A percentile compares a stretch with the other conserved stretches of the same genome.
phyloP scores from a whole-genome alignment of 352 stramenopile species.

The Globisporangium orthogonon region DNA sequence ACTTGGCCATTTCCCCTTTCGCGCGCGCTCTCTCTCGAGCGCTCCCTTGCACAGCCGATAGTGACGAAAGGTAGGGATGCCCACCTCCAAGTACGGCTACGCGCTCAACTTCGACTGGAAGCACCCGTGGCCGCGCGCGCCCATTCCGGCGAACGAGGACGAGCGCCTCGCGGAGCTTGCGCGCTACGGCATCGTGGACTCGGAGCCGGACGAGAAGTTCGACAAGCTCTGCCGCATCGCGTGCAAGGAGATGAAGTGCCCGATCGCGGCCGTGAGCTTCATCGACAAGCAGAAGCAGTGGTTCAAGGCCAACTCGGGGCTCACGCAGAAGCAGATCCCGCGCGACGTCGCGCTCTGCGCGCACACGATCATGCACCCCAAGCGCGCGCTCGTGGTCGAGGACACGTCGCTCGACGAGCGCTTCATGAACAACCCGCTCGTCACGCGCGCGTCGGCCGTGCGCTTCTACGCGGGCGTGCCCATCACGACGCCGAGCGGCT shows the following conservation, averaged over 20 bases:
- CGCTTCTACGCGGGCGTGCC: constrained; percentile 81
- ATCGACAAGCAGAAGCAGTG: constrained; percentile 85
- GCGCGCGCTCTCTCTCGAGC: background rate
- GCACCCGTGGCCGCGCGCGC: constrained; percentile 73
- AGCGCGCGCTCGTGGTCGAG: constrained; percentile 73
- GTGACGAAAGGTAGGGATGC: background rate
- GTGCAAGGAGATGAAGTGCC: constrained; percentile 88
- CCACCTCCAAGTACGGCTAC: constrained; percentile 55
- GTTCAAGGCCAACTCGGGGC: constrained; percentile 82
- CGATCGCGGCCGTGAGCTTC: constrained; percentile 81
- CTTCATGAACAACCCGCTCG: constrained; percentile 79
- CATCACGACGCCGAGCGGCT: constrained; percentile 70
- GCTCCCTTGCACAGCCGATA: background rate
- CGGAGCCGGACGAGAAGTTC: constrained; percentile 79
- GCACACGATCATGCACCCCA: constrained; percentile 85
- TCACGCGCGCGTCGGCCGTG: constrained; percentile 75
- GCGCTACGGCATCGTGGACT: constrained; percentile 77
- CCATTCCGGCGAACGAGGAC: constrained; percentile 65
- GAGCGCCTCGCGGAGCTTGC: constrained; percentile 54
- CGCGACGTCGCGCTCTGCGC: constrained; percentile 77
- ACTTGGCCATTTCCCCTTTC: background rate
- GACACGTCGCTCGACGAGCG: constrained; percentile 79
- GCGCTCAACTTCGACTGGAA: constrained; percentile 82
- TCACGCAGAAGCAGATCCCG: constrained; percentile 82
- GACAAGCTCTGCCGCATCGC: constrained; percentile 84